Evolutionary conservation across 768 basidiomycete genomes (phyloP), one percentile per base, ranked within the genome.

Genomic region (Pleurotus cornucopiae): DNA sequence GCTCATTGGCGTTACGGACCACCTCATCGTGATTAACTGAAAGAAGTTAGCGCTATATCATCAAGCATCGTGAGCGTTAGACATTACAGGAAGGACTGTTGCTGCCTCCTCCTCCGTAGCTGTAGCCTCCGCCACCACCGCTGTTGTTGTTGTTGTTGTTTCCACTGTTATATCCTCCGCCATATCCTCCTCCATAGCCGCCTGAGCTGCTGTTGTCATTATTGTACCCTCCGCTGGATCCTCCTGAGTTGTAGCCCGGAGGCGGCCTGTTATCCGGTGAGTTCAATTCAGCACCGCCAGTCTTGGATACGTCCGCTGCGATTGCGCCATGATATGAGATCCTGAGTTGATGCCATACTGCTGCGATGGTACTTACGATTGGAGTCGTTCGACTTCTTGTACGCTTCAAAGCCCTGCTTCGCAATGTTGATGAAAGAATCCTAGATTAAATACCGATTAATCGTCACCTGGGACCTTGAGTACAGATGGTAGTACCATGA

Each of bases 371-470:
- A 12, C 46, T 48, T 16, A 49, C 48, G 26, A 34, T 49, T 26
- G 48, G 48, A 34, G 26, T 21, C n/a, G 26, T 23, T 49, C 48
- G 30, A 34, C 7, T 34, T 34, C 30, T 34, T 69, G 71, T 83
- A 83, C 64, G 82, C 74, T 41, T 80, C 68, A 61, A 79, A 68
- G 60, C 83, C 82, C 69, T 91, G 69, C 69, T 90, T 86, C 7
- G 88, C 91, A 61, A 91, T 66, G 57, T 81, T 82, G 39, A 89
- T 77, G 63, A 91, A 79, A 57, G 67, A 76, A 58, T 89, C 88
- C 89, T 88, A 34, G 1, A 34, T 34, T 9, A 34, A 34, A 1
- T 34, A 34, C 7, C 30, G 30, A 9, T 34, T 34, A 34, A 34
- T 34, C 30, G 11, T 34, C 30, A 7, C 30, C 30, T 34, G 30